These are phyloP conservation scores for Backusella tuberculispora DNA, from an alignment of 192 early-diverging fungal species.

Conservation along the genomic window DNA sequence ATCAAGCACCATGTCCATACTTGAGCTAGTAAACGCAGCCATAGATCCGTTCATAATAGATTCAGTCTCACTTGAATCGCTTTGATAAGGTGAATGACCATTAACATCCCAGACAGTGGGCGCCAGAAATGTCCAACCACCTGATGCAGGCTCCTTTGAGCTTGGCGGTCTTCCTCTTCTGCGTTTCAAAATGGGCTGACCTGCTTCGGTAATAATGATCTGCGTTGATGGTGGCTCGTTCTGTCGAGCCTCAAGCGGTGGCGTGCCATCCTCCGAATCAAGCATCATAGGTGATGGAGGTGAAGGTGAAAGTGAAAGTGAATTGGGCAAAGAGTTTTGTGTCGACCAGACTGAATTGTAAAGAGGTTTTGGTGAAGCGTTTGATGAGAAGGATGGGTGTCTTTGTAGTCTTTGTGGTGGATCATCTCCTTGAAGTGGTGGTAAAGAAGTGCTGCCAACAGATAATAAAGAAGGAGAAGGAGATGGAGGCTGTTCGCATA, in stretches of 20 bases:
- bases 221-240: slow-evolving; percentile 3
- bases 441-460: not conserved
- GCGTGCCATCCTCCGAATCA: not conserved
- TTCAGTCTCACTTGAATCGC: slow-evolving; percentile 14
- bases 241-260: not conserved
- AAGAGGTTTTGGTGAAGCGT: slow-evolving; percentile 10
- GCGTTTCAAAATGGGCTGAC: slow-evolving; percentile 29
- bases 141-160: slow-evolving; percentile 12
- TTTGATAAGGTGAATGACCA: slow-evolving; percentile 5
- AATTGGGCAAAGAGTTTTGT: not conserved
- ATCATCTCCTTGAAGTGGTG: slow-evolving; percentile 37
- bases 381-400: slow-evolving; percentile 19
- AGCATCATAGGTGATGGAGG: slow-evolving; percentile 12
- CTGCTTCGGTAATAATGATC: slow-evolving; percentile 25
- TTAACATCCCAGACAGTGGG: slow-evolving; percentile 39
- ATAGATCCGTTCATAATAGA: slow-evolving; percentile 31
- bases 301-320: slow-evolving; percentile 1
- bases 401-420: slow-evolving; percentile 27
- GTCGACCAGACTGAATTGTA: slow-evolving; percentile 21
- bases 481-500: not conserved
- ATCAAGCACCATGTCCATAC: slow-evolving; percentile 40
- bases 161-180: slow-evolving; percentile 32
- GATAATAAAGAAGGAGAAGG: slow-evolving; percentile 10
- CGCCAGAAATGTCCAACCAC: slow-evolving; percentile 35
- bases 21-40: slow-evolving; percentile 42